Evolutionary conservation across 768 basidiomycete species (phyloP).

Genomic region (Suillus hirtellus): DNA sequence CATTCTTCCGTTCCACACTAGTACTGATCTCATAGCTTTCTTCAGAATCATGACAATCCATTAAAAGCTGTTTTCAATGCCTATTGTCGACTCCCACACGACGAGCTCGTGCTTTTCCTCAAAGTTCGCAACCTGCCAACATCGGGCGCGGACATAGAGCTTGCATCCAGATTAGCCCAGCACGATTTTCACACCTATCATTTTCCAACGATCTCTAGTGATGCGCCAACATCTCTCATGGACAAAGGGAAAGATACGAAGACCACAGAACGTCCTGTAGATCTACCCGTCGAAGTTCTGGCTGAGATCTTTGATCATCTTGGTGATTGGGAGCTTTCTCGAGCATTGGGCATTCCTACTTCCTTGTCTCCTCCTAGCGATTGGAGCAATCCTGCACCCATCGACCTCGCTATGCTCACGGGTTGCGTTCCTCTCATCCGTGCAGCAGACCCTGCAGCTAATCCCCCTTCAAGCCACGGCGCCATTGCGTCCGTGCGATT

Average conservation of each 20-base stretch:
- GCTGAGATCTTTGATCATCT: slow-evolving; percentile 76
- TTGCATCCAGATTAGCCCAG: slow-evolving; percentile 70
- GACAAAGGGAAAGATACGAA: slow-evolving; percentile 24
- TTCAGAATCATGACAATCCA: slow-evolving; percentile 29
- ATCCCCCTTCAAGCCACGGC: slow-evolving; percentile 70
- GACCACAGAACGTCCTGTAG: slow-evolving; percentile 44
- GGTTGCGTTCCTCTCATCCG: slow-evolving; percentile 61
- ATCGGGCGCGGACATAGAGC: slow-evolving; percentile 59
- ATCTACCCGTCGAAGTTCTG: slow-evolving; percentile 75
- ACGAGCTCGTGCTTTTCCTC: slow-evolving; percentile 76
- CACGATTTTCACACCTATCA: slow-evolving; percentile 76
- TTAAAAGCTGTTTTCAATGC: slow-evolving; percentile 59
- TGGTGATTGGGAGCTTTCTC: slow-evolving; percentile 83
- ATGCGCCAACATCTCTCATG: slow-evolving; percentile 28
- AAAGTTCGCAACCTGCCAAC: slow-evolving; percentile 70
- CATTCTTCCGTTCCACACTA: slow-evolving; percentile 19
- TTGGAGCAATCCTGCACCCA: slow-evolving; percentile 69
- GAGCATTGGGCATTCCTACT: slow-evolving; percentile 74
- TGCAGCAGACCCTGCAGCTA: slow-evolving; percentile 52
- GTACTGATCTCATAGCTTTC: slow-evolving; percentile 28
- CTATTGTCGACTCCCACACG: slow-evolving; percentile 64
- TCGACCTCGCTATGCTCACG: slow-evolving; percentile 73
- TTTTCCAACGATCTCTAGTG: slow-evolving; percentile 40
- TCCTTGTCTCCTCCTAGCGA: slow-evolving; percentile 62
- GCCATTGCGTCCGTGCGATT: slow-evolving; percentile 69